These are phyloP conservation scores for Jacaranda mimosifolia DNA, from an alignment of 257 asterid genomes.

Conservation along the genomic window DNA sequence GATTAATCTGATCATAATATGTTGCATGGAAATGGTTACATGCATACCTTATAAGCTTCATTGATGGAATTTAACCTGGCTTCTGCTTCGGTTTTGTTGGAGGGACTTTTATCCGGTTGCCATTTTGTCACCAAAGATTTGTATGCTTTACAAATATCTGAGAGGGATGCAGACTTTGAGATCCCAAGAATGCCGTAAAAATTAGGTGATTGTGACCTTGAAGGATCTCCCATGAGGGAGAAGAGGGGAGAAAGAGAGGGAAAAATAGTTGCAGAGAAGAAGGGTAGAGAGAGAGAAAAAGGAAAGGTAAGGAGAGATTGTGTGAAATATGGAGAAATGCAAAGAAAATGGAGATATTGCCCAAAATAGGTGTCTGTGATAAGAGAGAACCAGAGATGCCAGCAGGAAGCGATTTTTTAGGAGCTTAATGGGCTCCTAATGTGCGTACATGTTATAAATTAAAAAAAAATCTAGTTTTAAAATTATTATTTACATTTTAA, in stretches of 20 bases:
- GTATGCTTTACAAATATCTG: slow-evolving; percentile 81
- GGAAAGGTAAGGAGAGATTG: slow-evolving; percentile 9
- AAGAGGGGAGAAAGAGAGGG: slow-evolving; percentile 9
- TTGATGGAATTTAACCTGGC: slow-evolving; percentile 69
- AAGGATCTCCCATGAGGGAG: slow-evolving; percentile 69
- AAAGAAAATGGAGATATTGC: slow-evolving; percentile 34
- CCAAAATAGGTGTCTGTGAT: slow-evolving; percentile 43
- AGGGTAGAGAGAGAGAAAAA: slow-evolving; percentile 14
- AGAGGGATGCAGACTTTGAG: slow-evolving; percentile 71
- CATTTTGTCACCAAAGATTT: slow-evolving; percentile 74
- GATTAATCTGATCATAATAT: neutral
- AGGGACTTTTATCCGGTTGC: slow-evolving; percentile 79
- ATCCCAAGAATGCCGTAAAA: slow-evolving; percentile 73
- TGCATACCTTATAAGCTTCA: slow-evolving; percentile 84
- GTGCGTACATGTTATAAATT: too few relatives aligned
- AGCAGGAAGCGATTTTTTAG: slow-evolving; percentile 38
- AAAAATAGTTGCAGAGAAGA: slow-evolving; percentile 9
- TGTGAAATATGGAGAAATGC: slow-evolving; percentile 33
- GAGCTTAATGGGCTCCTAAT: slow-evolving; percentile 2
- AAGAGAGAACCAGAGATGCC: slow-evolving; percentile 30
- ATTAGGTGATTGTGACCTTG: slow-evolving; percentile 51
- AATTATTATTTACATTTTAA: too few relatives aligned
- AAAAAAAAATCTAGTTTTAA: too few relatives aligned
- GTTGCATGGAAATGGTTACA: neutral
- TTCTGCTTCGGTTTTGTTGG: slow-evolving; percentile 73